Conservation (phyloP, 2,329 filamentous ascomycete genomes). For the Sordariomycetes sp. region DNA sequence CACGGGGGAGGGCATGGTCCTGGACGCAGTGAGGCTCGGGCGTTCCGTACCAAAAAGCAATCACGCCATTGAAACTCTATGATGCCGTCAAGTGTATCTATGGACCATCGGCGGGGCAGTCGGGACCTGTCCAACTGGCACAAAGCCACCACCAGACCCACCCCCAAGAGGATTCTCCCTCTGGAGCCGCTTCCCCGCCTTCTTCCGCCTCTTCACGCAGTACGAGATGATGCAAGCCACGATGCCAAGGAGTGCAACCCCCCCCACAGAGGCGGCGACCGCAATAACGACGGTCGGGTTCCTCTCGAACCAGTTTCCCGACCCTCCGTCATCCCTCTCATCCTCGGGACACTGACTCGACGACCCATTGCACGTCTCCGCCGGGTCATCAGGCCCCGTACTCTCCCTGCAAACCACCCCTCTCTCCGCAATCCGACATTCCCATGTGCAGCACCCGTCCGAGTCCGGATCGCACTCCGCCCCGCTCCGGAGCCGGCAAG, state of each 20-base stretch:
- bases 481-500: constrained; percentile 67
- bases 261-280: background rate
- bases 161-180: background rate
- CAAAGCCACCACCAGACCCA: background rate
- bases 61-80: no score
- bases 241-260: background rate
- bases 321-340: constrained; percentile 55
- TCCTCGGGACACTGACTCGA: constrained; percentile 61
- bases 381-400: constrained; percentile 70
- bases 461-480: constrained; percentile 46
- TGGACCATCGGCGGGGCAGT: background rate
- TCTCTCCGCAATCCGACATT: constrained; percentile 52
- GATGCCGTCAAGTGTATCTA: background rate
- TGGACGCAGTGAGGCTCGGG: no score
- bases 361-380: constrained; percentile 70
- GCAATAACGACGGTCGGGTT: background rate
- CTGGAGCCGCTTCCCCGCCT: background rate
- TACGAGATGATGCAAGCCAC: background rate
- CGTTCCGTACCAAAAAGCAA: no score
- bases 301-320: constrained; percentile 10
- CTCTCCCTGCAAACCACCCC: constrained; percentile 67
- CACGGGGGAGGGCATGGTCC: no score
- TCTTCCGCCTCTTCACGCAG: background rate
- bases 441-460: constrained; percentile 61
- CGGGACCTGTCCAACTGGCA: background rate